Conservation (phyloP, 306 rosid genomes). For the Inga laurina region DNA sequence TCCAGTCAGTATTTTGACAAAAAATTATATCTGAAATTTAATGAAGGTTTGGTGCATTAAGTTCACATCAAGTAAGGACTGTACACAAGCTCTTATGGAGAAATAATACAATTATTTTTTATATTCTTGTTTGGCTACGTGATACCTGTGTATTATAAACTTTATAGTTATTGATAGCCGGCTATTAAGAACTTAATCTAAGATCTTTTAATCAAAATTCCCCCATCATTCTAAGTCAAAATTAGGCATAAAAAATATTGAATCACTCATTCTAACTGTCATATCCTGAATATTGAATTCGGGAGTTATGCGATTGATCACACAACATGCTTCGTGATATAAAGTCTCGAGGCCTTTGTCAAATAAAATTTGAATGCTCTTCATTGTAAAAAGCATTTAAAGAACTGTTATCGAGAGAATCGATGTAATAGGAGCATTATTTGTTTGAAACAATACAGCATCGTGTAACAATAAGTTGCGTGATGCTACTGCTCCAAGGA, state of each 20-base stretch:
- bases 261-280: background rate
- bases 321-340: background rate
- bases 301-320: background rate
- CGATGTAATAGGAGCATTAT: conserved; percentile 2
- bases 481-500: conserved; percentile 11
- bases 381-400: background rate
- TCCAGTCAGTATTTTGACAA: too few relatives aligned
- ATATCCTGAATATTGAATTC: background rate
- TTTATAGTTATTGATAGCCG: too few relatives aligned
- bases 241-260: too few relatives aligned
- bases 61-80: too few relatives aligned
- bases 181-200: too few relatives aligned
- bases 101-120: too few relatives aligned
- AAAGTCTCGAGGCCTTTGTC: background rate
- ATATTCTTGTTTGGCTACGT: too few relatives aligned
- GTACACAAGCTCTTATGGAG: too few relatives aligned
- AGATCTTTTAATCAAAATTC: background rate
- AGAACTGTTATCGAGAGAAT: background rate
- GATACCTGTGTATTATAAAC: too few relatives aligned
- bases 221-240: background rate
- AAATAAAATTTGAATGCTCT: background rate
- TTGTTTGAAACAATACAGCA: conserved; percentile 26
- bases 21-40: too few relatives aligned
- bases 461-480: conserved; percentile 11
- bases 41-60: too few relatives aligned